Evolutionary conservation across 768 basidiomycete species (phyloP).

Genomic region (Termitomyces eurrhizus): DNA sequence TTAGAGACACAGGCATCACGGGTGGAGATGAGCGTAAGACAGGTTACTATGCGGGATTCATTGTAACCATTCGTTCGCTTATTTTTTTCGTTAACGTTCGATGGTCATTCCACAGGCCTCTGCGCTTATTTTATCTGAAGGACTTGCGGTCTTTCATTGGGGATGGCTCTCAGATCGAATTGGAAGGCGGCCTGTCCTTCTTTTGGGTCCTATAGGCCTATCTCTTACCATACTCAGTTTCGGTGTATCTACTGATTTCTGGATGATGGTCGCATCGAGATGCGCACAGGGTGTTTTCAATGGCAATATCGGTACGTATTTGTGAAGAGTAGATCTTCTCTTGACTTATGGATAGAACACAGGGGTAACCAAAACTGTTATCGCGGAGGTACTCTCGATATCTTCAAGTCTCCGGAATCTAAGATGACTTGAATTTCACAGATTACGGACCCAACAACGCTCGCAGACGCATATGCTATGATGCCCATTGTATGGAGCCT

Average conservation of each 20-base stretch:
- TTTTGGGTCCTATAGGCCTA: conserved; percentile 31
- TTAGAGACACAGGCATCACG: conserved; percentile 41
- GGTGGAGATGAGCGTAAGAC: conserved; percentile 39
- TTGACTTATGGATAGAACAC: not conserved
- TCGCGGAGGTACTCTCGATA: conserved; percentile 36
- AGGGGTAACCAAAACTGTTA: conserved; percentile 43
- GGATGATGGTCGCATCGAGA: conserved; percentile 14
- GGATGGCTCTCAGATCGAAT: conserved; percentile 32
- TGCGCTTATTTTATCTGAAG: conserved; percentile 32
- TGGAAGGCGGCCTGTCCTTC: conserved; percentile 30
- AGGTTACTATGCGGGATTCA: conserved; percentile 46
- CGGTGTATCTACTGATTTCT: conserved; percentile 28
- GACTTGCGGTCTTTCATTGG: conserved; percentile 27
- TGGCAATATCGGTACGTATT: conserved; percentile 28
- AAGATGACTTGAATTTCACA: conserved; percentile 1
- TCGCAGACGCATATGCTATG: conserved; percentile 27
- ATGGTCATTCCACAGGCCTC: conserved; percentile 26
- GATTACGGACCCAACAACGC: conserved; percentile 30
- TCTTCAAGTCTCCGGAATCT: not conserved
- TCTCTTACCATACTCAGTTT: conserved; percentile 29
- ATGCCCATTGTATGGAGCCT: conserved; percentile 27
- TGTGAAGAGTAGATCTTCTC: conserved; percentile 13
- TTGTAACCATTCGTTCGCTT: conserved; percentile 22
- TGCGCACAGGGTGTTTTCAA: conserved; percentile 14
- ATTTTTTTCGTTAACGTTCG: not conserved